Base-by-base conservation (phyloP, 768 basidiomycete species). In the Psilocybe tampanensis region DNA sequence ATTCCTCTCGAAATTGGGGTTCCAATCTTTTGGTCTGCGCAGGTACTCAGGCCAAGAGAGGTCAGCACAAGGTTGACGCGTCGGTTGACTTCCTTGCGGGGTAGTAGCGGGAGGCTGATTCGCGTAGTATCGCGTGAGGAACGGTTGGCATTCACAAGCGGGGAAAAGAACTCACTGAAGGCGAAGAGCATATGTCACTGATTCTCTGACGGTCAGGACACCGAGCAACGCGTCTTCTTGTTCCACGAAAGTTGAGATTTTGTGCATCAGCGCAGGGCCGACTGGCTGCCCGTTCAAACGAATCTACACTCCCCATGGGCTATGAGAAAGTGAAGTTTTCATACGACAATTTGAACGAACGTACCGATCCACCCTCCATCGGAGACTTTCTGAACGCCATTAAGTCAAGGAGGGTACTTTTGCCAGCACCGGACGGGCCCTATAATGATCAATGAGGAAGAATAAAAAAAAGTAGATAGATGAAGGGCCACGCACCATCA, bases 181-280 rank as follows among this genome's bases (percentile, higher is more conserved):
- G 3, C 78, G 71, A 7, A 83, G 74, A 1, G 83, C 78, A 64
- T 81, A 86, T 0, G 71, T 59, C 24, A 87, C 73, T 0, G 82
- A 82, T 66, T 87, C 84, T 1, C 76, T 70, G 13, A 84, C 85
- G 13, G 85, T 84, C 26, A 86, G 67, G 11, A 82, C 81, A 4
- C 85, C 84, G 8, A 85, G 68, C 1, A 87, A 70, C 0, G 83
- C 79, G 59, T 87, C 85, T 58, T 82, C 80, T 60, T 87, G 85
- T 65, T 86, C 84, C n/a, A 85, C 84, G 56, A 82, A 86, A 4
- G 73, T 74, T 5, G 68, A 85, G 48, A 74, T 76, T 48, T 62
- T 68, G 56, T 74, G 71, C 70, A 80, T 78, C 17, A 52, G 43
- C n/a, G 51, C 54, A 1, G 66, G 64, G n/a, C 56, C 56, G 2